Conservation (phyloP, 2,329 filamentous ascomycete genomes). For the Alternaria brassicae region DNA sequence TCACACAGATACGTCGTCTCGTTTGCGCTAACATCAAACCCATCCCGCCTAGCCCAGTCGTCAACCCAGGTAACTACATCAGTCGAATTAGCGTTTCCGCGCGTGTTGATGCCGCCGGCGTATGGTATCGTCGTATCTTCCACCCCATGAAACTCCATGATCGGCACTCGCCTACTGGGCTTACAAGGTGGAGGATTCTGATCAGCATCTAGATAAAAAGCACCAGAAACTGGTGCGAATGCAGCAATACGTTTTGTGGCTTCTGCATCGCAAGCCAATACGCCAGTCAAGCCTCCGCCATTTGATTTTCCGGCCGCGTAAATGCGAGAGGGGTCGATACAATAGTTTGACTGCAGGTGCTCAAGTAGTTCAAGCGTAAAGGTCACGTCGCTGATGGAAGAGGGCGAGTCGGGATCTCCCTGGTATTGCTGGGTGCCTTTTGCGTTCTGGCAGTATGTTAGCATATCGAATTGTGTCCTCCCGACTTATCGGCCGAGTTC, state of each 20-base stretch:
- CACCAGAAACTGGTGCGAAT: slow-evolving; percentile 59
- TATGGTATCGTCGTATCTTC: slow-evolving; percentile 54
- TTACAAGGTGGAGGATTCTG: slow-evolving; percentile 37
- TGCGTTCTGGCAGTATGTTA: slow-evolving; percentile 13
- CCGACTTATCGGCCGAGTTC: not conserved
- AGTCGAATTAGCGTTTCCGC: slow-evolving; percentile 28
- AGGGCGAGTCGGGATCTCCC: slow-evolving; percentile 52
- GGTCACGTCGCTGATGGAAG: slow-evolving; percentile 52
- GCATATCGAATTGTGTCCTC: not conserved
- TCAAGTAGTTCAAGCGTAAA: slow-evolving; percentile 56
- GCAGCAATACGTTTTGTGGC: slow-evolving; percentile 56
- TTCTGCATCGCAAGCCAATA: slow-evolving; percentile 56
- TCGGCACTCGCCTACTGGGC: slow-evolving; percentile 43
- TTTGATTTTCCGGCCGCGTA: slow-evolving; percentile 63
- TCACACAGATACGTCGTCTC: slow-evolving; percentile 39
- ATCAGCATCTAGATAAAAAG: slow-evolving; percentile 51
- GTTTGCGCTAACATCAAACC: slow-evolving; percentile 35
- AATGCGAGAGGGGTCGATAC: slow-evolving; percentile 55
- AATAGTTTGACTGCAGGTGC: slow-evolving; percentile 52
- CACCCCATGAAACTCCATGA: slow-evolving; percentile 56
- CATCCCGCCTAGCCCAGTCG: slow-evolving; percentile 50
- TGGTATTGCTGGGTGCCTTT: slow-evolving; percentile 48
- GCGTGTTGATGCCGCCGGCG: slow-evolving; percentile 41
- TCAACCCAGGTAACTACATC: slow-evolving; percentile 42
- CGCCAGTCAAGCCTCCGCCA: slow-evolving; percentile 60